Percentiles rank a stretch among this genome's conserved stretches.
Evolutionary conservation across 1,284 basidiomycete genomes (phyloP).

Genomic region (Apiotrichum domesticum): DNA sequence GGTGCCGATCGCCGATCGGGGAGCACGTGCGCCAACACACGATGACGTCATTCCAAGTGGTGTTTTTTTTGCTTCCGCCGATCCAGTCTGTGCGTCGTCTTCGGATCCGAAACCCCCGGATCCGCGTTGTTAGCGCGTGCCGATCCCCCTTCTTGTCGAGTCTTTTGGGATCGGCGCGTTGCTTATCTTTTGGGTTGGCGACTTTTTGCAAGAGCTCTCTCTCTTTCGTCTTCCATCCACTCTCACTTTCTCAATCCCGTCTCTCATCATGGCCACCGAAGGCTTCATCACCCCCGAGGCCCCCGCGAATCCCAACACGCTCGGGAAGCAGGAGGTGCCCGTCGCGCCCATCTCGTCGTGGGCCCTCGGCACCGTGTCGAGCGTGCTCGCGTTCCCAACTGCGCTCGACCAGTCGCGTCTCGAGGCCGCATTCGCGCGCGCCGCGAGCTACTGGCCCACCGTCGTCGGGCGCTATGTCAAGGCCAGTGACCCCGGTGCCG

Average conservation of each 20-base stretch:
- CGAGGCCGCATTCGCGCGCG: constrained; percentile 15
- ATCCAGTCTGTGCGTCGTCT: too few species aligned
- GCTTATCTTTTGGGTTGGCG: too few species aligned
- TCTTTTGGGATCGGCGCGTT: too few species aligned
- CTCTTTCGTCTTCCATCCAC: too few species aligned
- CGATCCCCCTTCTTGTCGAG: too few species aligned
- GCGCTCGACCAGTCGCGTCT: constrained; percentile 19
- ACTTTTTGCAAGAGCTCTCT: too few species aligned
- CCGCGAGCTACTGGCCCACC: constrained; percentile 20
- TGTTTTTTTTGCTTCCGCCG: too few species aligned
- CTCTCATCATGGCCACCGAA: constrained; percentile 8
- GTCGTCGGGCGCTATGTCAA: constrained; percentile 21
- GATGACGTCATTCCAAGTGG: too few species aligned
- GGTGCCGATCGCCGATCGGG: too few species aligned
- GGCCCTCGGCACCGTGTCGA: constrained; percentile 17
- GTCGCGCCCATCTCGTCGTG: constrained; percentile 23
- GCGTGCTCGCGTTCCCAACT: constrained; percentile 22
- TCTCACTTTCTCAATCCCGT: background rate
- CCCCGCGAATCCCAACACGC: constrained; percentile 13
- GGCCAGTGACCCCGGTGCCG: constrained; percentile 4
- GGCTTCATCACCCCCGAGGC: constrained; percentile 15
- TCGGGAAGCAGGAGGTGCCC: constrained; percentile 14
- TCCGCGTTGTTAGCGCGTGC: too few species aligned
- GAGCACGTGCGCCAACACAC: too few species aligned
- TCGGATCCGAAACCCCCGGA: too few species aligned